phyloP scores from a whole-genome alignment of 495 filamentous ascomycete genomes.

The Penicillium egyptiacum region DNA sequence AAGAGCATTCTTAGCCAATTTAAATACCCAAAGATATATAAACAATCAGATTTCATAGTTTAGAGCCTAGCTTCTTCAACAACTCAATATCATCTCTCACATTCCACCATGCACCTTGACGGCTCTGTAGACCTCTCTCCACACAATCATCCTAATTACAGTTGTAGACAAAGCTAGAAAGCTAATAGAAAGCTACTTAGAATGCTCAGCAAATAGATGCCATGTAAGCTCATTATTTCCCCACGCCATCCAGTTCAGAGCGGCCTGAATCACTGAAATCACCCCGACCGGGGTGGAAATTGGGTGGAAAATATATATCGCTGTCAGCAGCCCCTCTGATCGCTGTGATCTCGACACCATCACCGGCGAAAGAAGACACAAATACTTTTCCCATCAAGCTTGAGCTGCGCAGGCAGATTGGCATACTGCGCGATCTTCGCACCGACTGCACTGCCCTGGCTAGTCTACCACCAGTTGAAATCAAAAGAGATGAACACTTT shows the following conservation, averaged over 20 bases:
- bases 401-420: constrained; percentile 50
- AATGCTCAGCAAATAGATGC: too few relatives aligned
- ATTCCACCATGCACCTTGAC: too few relatives aligned
- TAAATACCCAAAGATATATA: too few relatives aligned
- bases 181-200: too few relatives aligned
- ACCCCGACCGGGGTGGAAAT: constrained; percentile 48
- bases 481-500: constrained; percentile 64
- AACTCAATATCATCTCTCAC: too few relatives aligned
- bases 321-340: constrained; percentile 46
- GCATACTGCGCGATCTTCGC: constrained; percentile 50
- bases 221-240: constrained; percentile 53
- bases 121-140: too few relatives aligned
- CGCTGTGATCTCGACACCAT: constrained; percentile 50
- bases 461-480: constrained; percentile 53
- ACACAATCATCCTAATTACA: too few relatives aligned
- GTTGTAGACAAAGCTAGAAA: too few relatives aligned
- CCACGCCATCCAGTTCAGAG: constrained; percentile 63
- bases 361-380: constrained; percentile 55
- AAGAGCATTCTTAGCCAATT: too few relatives aligned
- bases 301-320: constrained; percentile 55
- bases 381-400: constrained; percentile 55
- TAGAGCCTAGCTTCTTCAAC: too few relatives aligned
- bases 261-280: constrained; percentile 46
- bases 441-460: constrained; percentile 45
- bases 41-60: too few relatives aligned